Conservation (phyloP, 768 basidiomycete genomes). For the Basidioascus undulatus region DNA sequence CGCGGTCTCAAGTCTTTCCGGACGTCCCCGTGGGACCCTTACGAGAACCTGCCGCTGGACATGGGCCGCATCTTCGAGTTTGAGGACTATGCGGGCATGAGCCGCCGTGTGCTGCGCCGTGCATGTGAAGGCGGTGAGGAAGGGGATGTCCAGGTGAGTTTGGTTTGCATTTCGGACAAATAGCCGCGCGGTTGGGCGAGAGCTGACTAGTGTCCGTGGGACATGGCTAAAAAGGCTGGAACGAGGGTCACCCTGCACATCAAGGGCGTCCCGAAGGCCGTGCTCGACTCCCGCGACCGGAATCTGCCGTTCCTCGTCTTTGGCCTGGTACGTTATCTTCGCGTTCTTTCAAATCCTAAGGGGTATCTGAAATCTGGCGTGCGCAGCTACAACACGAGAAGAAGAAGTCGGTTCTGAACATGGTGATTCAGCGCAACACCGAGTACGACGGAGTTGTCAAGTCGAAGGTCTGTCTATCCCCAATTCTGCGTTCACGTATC, state of each 20-base stretch:
- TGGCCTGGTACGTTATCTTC: too few species aligned
- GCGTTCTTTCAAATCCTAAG: too few species aligned
- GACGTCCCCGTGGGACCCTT: slow-evolving; percentile 93
- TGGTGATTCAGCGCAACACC: slow-evolving; percentile 80
- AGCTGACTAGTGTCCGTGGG: not conserved
- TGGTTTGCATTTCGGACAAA: not conserved
- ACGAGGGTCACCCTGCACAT: slow-evolving; percentile 53
- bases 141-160: slow-evolving; percentile 44
- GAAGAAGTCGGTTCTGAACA: slow-evolving; percentile 78
- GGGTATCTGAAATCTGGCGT: too few species aligned
- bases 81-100: slow-evolving; percentile 75
- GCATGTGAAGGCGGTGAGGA: slow-evolving; percentile 41
- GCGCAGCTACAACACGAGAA: slow-evolving; percentile 92
- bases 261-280: slow-evolving; percentile 45
- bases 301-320: slow-evolving; percentile 39
- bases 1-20: slow-evolving; percentile 77
- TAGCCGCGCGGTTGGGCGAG: not conserved
- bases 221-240: slow-evolving; percentile 33
- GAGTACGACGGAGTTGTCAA: slow-evolving; percentile 71
- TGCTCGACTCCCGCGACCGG: slow-evolving; percentile 18
- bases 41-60: slow-evolving; percentile 79
- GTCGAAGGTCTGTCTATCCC: slow-evolving; percentile 42
- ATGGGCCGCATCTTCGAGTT: slow-evolving; percentile 93
- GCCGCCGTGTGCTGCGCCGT: slow-evolving; percentile 35
- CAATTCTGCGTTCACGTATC: not conserved